Percentiles rank a stretch among this genome's conserved stretches.
Conservation (phyloP, 1,284 basidiomycete genomes). For the Marasmius oreades region DNA sequence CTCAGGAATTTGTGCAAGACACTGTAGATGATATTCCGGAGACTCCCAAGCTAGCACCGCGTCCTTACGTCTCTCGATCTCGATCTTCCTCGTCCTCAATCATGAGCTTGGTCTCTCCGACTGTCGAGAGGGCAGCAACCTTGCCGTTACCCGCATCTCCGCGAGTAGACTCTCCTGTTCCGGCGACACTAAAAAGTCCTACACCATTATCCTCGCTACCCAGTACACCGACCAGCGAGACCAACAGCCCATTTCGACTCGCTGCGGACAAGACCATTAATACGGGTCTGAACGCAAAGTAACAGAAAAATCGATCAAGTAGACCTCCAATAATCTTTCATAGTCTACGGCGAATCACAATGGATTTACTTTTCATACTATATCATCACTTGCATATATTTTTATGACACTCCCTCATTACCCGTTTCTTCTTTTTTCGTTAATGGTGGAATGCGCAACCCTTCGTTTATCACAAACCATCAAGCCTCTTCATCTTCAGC, state of each 20-base stretch:
- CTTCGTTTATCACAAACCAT: too few species aligned
- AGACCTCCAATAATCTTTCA: too few species aligned
- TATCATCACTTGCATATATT: neutral
- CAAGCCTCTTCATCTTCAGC: neutral
- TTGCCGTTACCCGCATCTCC: neutral
- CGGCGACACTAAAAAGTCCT: neutral
- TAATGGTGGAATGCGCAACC: neutral
- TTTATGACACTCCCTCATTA: neutral
- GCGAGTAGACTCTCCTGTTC: neutral
- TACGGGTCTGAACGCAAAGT: neutral
- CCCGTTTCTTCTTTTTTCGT: neutral
- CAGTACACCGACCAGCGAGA: conserved; percentile 1
- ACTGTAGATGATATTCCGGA: conserved; percentile 17
- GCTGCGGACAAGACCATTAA: neutral
- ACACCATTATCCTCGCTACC: neutral
- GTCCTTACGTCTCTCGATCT: conserved; percentile 54
- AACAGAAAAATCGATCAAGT: too few species aligned
- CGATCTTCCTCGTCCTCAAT: conserved; percentile 46
- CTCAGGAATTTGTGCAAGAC: neutral
- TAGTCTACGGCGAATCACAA: neutral
- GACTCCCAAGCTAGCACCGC: conserved; percentile 42
- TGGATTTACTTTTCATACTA: neutral
- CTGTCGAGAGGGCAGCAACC: conserved; percentile 1
- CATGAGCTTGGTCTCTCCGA: conserved; percentile 33
- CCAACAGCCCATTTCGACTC: neutral